phyloP scores from a whole-genome alignment of 2,329 filamentous ascomycete species.

The Cladophialophora immunda region DNA sequence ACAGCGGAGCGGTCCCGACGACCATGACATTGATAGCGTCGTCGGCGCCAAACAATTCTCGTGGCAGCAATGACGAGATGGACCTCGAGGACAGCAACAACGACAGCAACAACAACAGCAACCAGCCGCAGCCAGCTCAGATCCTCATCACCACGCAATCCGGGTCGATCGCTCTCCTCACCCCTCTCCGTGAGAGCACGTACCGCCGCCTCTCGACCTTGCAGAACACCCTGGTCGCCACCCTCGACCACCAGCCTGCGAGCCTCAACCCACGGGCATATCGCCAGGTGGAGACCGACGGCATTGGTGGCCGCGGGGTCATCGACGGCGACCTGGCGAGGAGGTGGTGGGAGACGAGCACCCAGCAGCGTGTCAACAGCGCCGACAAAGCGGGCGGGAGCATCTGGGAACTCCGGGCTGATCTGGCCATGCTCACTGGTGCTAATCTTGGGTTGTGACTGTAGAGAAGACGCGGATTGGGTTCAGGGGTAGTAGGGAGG shows the following conservation, averaged over 20 bases:
- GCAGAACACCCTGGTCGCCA: slow-evolving; percentile 78
- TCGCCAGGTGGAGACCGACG: slow-evolving; percentile 65
- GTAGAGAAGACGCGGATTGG: background rate
- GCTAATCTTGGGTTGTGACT: slow-evolving; percentile 61
- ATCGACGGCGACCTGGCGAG: slow-evolving; percentile 80
- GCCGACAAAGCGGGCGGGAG: slow-evolving; percentile 74
- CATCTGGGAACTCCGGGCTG: slow-evolving; percentile 72
- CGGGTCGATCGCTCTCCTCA: slow-evolving; percentile 79
- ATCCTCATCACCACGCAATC: slow-evolving; percentile 75
- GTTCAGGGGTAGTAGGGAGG: background rate
- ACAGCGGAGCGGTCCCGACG: slow-evolving; percentile 80
- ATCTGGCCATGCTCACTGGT: slow-evolving; percentile 73
- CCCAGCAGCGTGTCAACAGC: slow-evolving; percentile 75
- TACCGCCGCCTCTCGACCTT: slow-evolving; percentile 87
- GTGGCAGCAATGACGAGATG: slow-evolving; percentile 38
- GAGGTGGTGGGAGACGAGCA: slow-evolving; percentile 78
- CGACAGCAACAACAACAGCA: slow-evolving; percentile 42
- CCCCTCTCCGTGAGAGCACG: slow-evolving; percentile 77
- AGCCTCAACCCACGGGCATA: slow-evolving; percentile 86
- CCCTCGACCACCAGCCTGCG: slow-evolving; percentile 68
- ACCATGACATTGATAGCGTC: slow-evolving; percentile 77
- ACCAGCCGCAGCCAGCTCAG: background rate
- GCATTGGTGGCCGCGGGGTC: slow-evolving; percentile 66
- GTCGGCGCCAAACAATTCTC: background rate
- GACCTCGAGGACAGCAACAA: slow-evolving; percentile 35